These are phyloP conservation scores for Jamesozyma hellenica DNA, from an alignment of 805 yeast species.

Conservation along the genomic window DNA sequence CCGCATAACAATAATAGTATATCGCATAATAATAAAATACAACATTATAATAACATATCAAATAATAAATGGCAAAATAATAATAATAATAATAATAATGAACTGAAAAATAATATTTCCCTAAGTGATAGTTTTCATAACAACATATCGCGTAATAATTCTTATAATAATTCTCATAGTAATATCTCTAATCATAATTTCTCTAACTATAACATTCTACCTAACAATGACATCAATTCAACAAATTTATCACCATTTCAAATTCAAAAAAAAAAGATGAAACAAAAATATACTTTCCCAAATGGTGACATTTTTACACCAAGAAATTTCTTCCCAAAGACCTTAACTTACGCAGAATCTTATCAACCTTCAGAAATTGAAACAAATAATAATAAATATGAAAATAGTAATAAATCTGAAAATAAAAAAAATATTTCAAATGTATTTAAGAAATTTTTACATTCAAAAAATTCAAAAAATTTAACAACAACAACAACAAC, in stretches of 20 bases:
- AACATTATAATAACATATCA: no score
- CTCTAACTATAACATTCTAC: background rate
- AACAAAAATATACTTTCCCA: slow-evolving; percentile 19
- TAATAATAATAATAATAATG: no score
- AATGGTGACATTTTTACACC: slow-evolving; percentile 28
- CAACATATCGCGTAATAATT: no score
- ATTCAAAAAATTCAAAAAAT: background rate
- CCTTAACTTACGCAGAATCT: background rate
- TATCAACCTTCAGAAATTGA: no score
- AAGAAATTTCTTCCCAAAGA: slow-evolving; percentile 4
- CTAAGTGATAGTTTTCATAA: no score
- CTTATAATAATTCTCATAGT: background rate
- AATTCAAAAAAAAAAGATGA: slow-evolving; percentile 21
- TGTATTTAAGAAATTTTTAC: background rate
- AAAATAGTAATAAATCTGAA: no score
- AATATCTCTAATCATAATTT: background rate
- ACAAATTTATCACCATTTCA: slow-evolving; percentile 18
- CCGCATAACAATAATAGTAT: no score
- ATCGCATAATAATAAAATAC: no score
- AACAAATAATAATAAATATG: no score
- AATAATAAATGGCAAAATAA: no score
- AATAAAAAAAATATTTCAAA: no score
- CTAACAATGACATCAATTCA: background rate
- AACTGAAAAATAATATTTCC: no score
- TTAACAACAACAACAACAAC: background rate